A percentile compares a stretch with the other conserved stretches of the same genome.
phyloP scores from a whole-genome alignment of 495 filamentous ascomycete species.

The Aspergillus indologenus region DNA sequence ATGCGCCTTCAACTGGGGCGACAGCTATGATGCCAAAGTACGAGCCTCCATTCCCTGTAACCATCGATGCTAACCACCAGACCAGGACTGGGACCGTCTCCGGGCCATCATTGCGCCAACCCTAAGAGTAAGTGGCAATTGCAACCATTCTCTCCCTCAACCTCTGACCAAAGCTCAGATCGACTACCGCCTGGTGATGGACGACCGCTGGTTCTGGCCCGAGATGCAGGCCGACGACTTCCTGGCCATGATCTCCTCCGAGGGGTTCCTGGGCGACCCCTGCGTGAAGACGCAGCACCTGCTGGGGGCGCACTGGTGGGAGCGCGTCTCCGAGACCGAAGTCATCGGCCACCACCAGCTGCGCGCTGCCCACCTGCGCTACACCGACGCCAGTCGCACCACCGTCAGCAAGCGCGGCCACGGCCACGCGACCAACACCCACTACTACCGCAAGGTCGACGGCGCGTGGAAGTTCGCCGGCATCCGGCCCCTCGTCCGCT shows the following conservation, averaged over 20 bases:
- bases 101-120: slow-evolving; percentile 69
- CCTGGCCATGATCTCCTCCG: slow-evolving; percentile 64
- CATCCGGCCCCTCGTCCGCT: slow-evolving; percentile 65
- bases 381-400: slow-evolving; percentile 24
- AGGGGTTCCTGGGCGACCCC: slow-evolving; percentile 66
- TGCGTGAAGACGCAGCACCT: slow-evolving; percentile 74
- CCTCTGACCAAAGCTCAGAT: slow-evolving; percentile 32
- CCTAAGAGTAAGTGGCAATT: slow-evolving; percentile 45
- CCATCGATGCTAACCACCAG: too few relatives aligned
- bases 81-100: slow-evolving; percentile 75
- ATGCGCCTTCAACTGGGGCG: slow-evolving; percentile 80
- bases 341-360: slow-evolving; percentile 74
- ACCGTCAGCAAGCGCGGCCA: slow-evolving; percentile 48
- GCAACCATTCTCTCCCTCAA: neutral
- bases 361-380: slow-evolving; percentile 64
- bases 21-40: slow-evolving; percentile 80
- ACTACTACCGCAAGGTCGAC: slow-evolving; percentile 71
- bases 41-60: too few relatives aligned
- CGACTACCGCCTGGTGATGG: slow-evolving; percentile 50
- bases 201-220: slow-evolving; percentile 61
- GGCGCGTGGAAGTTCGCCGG: slow-evolving; percentile 84
- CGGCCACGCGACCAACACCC: slow-evolving; percentile 66
- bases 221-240: slow-evolving; percentile 70
- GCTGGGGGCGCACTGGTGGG: slow-evolving; percentile 69
- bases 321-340: slow-evolving; percentile 63